Evolutionary conservation across 192 early-diverging fungal genomes (phyloP).

Genomic region (Coemansia javaensis): DNA sequence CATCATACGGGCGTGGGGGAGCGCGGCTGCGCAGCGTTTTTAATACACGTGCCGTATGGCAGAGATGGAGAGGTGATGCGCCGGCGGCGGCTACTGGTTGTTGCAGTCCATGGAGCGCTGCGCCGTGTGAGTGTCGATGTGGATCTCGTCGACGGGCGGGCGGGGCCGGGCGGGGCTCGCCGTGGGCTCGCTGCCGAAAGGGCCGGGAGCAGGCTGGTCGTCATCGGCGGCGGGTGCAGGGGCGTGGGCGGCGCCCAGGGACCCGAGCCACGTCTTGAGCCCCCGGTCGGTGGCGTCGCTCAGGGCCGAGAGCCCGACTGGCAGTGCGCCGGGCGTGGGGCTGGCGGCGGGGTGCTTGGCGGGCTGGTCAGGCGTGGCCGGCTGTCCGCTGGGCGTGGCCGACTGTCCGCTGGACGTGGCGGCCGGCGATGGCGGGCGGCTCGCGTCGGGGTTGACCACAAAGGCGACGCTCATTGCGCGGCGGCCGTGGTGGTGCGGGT

Average conservation of each 20-base stretch:
- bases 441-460: slow-evolving; percentile 27
- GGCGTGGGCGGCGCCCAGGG: slow-evolving; percentile 17
- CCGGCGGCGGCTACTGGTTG: slow-evolving; percentile 14
- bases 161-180: not conserved
- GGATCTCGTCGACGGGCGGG: slow-evolving; percentile 21
- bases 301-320: slow-evolving; percentile 3
- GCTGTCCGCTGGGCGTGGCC: too few relatives aligned
- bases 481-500: not conserved
- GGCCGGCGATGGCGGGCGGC: too few relatives aligned
- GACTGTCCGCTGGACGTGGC: too few relatives aligned
- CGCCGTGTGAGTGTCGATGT: slow-evolving; percentile 17
- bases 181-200: too few relatives aligned
- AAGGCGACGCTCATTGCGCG: slow-evolving; percentile 37
- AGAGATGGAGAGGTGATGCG: too few relatives aligned
- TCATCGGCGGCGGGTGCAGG: not conserved
- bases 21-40: too few relatives aligned
- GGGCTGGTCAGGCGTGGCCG: too few relatives aligned
- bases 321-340: too few relatives aligned
- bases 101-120: slow-evolving; percentile 41
- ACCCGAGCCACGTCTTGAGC: slow-evolving; percentile 29
- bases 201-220: too few relatives aligned
- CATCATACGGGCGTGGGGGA: too few relatives aligned
- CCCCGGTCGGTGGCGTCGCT: slow-evolving; percentile 33
- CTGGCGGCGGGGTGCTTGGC: not conserved
- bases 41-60: too few relatives aligned